These are phyloP conservation scores for Rubus idaeus DNA, from an alignment of 306 rosid species.

Conservation along the genomic window DNA sequence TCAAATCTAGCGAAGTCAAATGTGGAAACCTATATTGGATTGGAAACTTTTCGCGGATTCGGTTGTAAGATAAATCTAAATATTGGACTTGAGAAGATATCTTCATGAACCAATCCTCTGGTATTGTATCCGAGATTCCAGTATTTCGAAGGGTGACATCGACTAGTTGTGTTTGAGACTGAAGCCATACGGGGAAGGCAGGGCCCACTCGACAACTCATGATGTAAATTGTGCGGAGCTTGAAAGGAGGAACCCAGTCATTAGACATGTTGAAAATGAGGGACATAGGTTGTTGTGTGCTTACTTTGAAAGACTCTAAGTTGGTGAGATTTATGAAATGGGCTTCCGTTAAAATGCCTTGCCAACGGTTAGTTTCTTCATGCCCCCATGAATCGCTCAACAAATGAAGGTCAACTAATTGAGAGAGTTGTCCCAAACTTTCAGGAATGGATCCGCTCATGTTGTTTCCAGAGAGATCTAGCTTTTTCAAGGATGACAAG, in stretches of 20 bases:
- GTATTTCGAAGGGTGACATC: not conserved
- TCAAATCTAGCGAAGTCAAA: not conserved
- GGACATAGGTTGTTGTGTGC: not conserved
- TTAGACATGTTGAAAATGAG: not conserved
- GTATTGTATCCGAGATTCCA: not conserved
- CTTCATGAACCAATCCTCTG: not conserved
- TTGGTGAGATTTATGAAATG: slow-evolving; percentile 14
- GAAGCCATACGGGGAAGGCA: not conserved
- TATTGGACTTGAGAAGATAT: not conserved
- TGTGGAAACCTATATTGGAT: not conserved
- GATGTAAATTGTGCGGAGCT: not conserved
- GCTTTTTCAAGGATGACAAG: too few species aligned
- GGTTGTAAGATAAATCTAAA: not conserved
- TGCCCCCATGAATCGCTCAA: not conserved
- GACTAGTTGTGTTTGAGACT: not conserved
- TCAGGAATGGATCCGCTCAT: slow-evolving; percentile 13
- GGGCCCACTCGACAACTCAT: not conserved
- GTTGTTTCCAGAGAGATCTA: not conserved
- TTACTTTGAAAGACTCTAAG: not conserved
- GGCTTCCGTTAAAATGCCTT: not conserved
- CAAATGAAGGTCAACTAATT: not conserved
- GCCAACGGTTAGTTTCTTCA: not conserved
- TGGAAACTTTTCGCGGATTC: not conserved
- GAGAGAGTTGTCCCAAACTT: not conserved
- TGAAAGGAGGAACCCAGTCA: slow-evolving; percentile 20